A percentile compares a stretch with the other conserved stretches of the same genome.
phyloP scores from a whole-genome alignment of 306 rosid genomes.

The Corylus americana region DNA sequence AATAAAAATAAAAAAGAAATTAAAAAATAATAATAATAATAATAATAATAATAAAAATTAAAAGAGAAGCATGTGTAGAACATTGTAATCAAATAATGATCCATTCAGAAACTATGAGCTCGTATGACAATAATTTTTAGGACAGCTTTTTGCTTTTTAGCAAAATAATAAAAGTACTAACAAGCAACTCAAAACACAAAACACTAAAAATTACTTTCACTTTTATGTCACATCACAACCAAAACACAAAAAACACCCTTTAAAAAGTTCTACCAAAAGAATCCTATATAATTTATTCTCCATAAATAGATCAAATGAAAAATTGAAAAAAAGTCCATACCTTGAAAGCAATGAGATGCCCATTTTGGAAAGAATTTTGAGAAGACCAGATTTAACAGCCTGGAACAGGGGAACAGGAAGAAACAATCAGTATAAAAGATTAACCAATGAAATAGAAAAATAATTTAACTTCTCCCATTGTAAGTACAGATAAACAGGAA shows the following conservation, averaged over 20 bases:
- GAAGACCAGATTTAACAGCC: slow-evolving; percentile 96
- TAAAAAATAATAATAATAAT: too few species aligned
- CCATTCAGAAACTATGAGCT: neutral
- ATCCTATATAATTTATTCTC: neutral
- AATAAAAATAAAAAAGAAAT: neutral
- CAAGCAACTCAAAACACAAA: too few species aligned
- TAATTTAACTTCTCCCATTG: neutral
- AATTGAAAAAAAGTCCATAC: slow-evolving; percentile 35
- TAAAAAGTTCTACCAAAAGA: too few species aligned
- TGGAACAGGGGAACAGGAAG: slow-evolving; percentile 48
- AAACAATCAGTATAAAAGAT: slow-evolving; percentile 16
- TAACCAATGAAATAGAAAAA: neutral
- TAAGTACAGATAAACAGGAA: neutral
- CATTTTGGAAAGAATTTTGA: slow-evolving; percentile 95
- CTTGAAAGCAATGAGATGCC: slow-evolving; percentile 95
- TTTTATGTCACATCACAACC: too few species aligned
- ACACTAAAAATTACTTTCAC: too few species aligned
- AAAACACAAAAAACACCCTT: neutral
- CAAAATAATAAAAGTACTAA: too few species aligned
- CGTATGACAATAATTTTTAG: too few species aligned
- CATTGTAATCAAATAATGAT: neutral
- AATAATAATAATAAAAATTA: too few species aligned
- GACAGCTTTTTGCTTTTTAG: too few species aligned
- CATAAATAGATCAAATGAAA: neutral
- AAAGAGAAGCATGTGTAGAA: neutral